Conservation (phyloP, 805 yeast species). For the Candida glaebosa region DNA sequence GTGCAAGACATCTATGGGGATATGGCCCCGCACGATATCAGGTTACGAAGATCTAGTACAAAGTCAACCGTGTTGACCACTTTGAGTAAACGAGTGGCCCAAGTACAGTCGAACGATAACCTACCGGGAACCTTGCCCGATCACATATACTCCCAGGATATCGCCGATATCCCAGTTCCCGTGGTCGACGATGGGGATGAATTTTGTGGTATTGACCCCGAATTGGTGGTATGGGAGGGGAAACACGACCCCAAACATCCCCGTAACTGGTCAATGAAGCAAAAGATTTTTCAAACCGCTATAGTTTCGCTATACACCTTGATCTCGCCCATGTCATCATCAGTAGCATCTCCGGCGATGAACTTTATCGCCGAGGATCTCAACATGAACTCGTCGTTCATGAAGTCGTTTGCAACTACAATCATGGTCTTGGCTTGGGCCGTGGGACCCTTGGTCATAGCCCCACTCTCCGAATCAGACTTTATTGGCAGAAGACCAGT, state of each 20-base stretch:
- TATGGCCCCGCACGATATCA: conserved; percentile 31
- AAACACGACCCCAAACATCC: conserved; percentile 60
- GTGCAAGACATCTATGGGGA: conserved; percentile 41
- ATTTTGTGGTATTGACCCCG: conserved; percentile 55
- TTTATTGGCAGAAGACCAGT: conserved; percentile 56
- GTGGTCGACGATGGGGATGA: conserved; percentile 48
- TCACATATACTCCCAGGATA: conserved; percentile 8
- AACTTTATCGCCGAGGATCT: conserved; percentile 44
- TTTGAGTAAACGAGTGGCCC: conserved; percentile 23
- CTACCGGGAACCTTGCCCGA: conserved; percentile 7
- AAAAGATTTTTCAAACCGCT: conserved; percentile 42
- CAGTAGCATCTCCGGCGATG: conserved; percentile 61
- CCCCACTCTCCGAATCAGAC: conserved; percentile 64
- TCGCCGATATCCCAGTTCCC: conserved; percentile 32
- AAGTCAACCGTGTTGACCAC: conserved; percentile 42
- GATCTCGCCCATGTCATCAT: conserved; percentile 59
- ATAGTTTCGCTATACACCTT: conserved; percentile 55
- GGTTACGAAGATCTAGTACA: conserved; percentile 41
- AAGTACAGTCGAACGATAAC: background rate
- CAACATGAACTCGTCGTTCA: conserved; percentile 36
- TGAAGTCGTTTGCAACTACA: conserved; percentile 54
- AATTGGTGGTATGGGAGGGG: conserved; percentile 66
- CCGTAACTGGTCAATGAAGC: conserved; percentile 51
- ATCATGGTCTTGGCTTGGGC: conserved; percentile 72
- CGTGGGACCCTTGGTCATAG: conserved; percentile 58